Evolutionary conservation across 164 flowering plant genomes (phyloP).

Genomic region (Dillenia turbinata): DNA sequence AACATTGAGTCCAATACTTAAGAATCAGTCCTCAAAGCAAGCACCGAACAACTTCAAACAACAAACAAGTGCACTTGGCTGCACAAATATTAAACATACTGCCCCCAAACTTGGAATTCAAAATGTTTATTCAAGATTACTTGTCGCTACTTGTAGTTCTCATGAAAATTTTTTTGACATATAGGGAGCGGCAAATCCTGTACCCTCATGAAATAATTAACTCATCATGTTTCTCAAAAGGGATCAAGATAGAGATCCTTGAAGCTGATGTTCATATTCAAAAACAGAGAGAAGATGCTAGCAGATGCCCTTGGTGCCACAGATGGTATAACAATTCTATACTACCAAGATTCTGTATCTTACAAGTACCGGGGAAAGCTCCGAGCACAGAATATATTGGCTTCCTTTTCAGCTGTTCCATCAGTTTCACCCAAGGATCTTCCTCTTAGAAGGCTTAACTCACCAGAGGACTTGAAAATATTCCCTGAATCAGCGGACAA

Average conservation of each 20-base stretch:
- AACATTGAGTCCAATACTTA: neutral
- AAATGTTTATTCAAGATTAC: neutral
- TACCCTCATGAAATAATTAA: slow-evolving; percentile 66
- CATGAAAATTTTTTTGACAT: slow-evolving; percentile 3
- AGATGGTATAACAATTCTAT: slow-evolving; percentile 48
- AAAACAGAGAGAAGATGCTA: slow-evolving; percentile 54
- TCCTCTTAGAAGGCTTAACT: slow-evolving; percentile 46
- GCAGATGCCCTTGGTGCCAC: slow-evolving; percentile 69
- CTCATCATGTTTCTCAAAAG: slow-evolving; percentile 24
- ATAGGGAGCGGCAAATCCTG: slow-evolving; percentile 93
- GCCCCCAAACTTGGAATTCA: neutral
- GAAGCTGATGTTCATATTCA: slow-evolving; percentile 60
- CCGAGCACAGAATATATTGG: slow-evolving; percentile 48
- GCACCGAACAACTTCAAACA: neutral
- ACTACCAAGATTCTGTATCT: slow-evolving; percentile 51
- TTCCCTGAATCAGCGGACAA: slow-evolving; percentile 74
- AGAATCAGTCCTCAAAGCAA: neutral
- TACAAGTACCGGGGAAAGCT: slow-evolving; percentile 75
- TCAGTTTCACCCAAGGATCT: slow-evolving; percentile 48
- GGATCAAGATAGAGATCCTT: slow-evolving; percentile 28
- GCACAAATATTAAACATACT: neutral
- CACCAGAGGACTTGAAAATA: slow-evolving; percentile 40
- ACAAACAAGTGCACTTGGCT: neutral
- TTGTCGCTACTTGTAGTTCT: neutral
- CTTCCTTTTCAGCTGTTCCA: slow-evolving; percentile 44